Evolutionary conservation across 306 rosid species (phyloP), one percentile per base, ranked within the genome.

Genomic region (barrel medic (Medicago truncatula)): DNA sequence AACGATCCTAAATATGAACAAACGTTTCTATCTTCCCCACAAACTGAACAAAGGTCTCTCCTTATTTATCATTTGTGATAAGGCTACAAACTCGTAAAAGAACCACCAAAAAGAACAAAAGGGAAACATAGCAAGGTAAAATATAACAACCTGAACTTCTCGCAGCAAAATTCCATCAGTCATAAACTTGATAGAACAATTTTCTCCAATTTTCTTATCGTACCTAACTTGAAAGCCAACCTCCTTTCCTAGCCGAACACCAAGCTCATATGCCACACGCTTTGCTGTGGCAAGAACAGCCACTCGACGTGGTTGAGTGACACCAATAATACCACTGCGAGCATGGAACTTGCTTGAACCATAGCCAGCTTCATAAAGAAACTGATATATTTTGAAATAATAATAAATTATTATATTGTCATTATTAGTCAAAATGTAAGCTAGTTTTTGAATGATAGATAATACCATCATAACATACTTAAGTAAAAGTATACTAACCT

Each of bases 191-290:
- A 94, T 87, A 39, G 98, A 91, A 79, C 97, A 78, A 77, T 70
- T 82, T 46, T 88, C 89, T 58, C 98, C 96, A 67, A 94, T 86
- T 78, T 66, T 90, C 83, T 91, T 94, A 88, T 91, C 96, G 78
- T 91, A 90, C 81, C 98, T 87, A 64, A 94, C 98, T 87, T 94
- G 97, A 87, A 88, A 94, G 67, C 97, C 97, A 34, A 94, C 94
- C 86, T 85, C 90, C 84, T 86, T 87, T 52, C 98, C 98, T 2
- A 94, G 82, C 65, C 59, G 86, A 59, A 89, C 76, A 76, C 91
- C 96, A 84, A 94, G 94, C 82, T 94, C 98, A 71, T 88, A 78
- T 56, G 98, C 94, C 82, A 94, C 97, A 64, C 97, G 94, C 90
- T 85, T 90, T 49, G 97, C 91, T 61, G 98, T 91, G 21, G 97